Conservation (phyloP, 176 grass and related monocot genomes). For the Aegilops umbellulata region DNA sequence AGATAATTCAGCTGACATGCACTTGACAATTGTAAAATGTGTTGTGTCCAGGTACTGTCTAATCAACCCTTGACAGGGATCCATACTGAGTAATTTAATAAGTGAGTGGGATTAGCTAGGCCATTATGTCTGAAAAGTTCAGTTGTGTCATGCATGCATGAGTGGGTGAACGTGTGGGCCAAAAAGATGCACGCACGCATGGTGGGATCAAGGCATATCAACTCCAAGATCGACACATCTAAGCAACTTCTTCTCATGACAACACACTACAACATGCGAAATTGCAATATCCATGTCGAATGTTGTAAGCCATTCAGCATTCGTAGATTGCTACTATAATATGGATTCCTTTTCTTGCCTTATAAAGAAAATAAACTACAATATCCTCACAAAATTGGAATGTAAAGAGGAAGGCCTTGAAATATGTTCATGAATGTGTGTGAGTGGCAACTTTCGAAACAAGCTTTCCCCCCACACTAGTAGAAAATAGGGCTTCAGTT, state of each 20-base stretch:
- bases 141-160: not conserved
- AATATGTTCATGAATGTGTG: too few species aligned
- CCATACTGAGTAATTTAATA: not conserved
- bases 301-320: not conserved
- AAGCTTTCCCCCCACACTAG: too few species aligned
- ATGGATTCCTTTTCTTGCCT: too few species aligned
- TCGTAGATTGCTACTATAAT: not conserved
- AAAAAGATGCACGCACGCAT: conserved; percentile 14
- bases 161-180: not conserved
- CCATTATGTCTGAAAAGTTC: conserved; percentile 14
- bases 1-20: not conserved
- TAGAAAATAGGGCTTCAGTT: too few species aligned
- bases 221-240: not conserved
- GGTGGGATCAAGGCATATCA: not conserved
- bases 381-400: too few species aligned
- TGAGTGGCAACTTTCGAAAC: too few species aligned
- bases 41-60: not conserved
- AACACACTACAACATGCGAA: not conserved
- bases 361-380: too few species aligned
- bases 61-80: conserved; percentile 17
- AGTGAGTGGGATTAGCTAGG: conserved; percentile 12
- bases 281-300: too few species aligned
- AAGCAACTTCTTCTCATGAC: not conserved
- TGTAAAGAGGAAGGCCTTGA: too few species aligned
- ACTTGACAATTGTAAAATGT: not conserved